A percentile compares a stretch with the other conserved stretches of the same genome.
These are phyloP conservation scores for Trichoderma simmonsii DNA, from an alignment of 2,329 filamentous ascomycete genomes.

Conservation along the genomic window DNA sequence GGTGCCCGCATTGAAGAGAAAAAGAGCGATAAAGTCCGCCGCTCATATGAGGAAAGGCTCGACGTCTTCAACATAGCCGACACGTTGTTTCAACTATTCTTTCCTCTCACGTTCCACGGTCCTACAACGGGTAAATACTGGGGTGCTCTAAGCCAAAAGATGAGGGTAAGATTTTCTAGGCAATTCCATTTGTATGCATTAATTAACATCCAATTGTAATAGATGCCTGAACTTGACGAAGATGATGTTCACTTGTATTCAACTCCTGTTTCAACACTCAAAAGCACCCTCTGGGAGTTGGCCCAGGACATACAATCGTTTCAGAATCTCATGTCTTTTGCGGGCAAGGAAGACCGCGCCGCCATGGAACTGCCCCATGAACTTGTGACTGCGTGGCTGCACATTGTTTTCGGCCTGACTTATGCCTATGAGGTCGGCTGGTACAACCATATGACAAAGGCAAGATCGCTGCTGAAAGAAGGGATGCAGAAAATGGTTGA, in stretches of 20 bases:
- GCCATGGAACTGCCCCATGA: constrained; percentile 35
- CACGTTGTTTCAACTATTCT: constrained; percentile 41
- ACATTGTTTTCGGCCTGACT: constrained; percentile 39
- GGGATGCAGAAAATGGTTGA: constrained; percentile 39
- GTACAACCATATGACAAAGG: constrained; percentile 31
- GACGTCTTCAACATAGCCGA: constrained; percentile 43
- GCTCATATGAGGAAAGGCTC: constrained; percentile 33
- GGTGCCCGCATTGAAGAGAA: constrained; percentile 25
- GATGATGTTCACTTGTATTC: not conserved
- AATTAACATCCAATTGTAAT: not conserved
- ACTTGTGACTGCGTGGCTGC: constrained; percentile 42
- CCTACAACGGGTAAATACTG: constrained; percentile 43
- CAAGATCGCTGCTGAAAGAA: constrained; percentile 31
- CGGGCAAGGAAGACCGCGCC: constrained; percentile 28
- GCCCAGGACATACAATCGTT: constrained; percentile 29
- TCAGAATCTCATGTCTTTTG: constrained; percentile 29
- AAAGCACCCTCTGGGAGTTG: constrained; percentile 23
- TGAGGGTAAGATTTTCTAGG: constrained; percentile 28
- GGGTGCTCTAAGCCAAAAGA: constrained; percentile 37
- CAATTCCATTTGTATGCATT: not conserved
- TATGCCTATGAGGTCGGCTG: constrained; percentile 24
- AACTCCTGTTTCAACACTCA: constrained; percentile 18
- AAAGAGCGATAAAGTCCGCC: constrained; percentile 25
- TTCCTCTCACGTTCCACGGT: constrained; percentile 36
- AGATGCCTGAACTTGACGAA: constrained; percentile 20